Evolutionary conservation across 1,139 yeast genomes (phyloP).

Genomic region (Yamadazyma atlantica): DNA sequence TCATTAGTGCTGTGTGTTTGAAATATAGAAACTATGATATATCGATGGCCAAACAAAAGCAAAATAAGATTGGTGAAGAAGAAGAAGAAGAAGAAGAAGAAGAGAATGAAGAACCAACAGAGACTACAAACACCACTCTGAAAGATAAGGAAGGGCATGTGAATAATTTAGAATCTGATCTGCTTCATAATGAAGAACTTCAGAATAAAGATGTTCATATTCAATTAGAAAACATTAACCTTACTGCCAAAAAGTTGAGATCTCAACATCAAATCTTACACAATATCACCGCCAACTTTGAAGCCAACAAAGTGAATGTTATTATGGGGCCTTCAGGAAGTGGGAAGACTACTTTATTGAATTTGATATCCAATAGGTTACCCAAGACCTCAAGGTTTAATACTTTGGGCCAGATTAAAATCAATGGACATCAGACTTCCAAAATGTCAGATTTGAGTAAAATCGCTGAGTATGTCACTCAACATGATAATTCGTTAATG

Average conservation of each 20-base stretch:
- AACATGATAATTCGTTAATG: constrained; percentile 71
- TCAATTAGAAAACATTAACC: constrained; percentile 15
- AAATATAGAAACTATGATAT: constrained; percentile 53
- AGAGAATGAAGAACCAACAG: constrained; percentile 21
- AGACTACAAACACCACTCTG: constrained; percentile 1
- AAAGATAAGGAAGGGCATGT: background rate
- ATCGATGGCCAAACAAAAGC: constrained; percentile 46
- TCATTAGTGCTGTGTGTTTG: constrained; percentile 48
- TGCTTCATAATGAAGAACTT: constrained; percentile 1
- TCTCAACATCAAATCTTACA: constrained; percentile 29
- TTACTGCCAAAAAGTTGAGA: constrained; percentile 9
- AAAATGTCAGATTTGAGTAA: constrained; percentile 45
- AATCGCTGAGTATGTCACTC: constrained; percentile 72
- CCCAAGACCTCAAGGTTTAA: constrained; percentile 29
- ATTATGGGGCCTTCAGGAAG: constrained; percentile 91
- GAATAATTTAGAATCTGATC: background rate
- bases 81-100: constrained; percentile 18
- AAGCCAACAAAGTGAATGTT: constrained; percentile 67
- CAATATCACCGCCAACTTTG: constrained; percentile 56
- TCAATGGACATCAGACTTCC: constrained; percentile 27
- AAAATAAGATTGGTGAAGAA: constrained; percentile 33
- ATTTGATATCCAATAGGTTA: constrained; percentile 64
- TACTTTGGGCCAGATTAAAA: constrained; percentile 23
- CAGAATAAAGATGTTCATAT: constrained; percentile 22
- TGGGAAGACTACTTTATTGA: constrained; percentile 76